Conservation (phyloP, 176 grass and related monocot genomes). For the Oryza brachyantha region DNA sequence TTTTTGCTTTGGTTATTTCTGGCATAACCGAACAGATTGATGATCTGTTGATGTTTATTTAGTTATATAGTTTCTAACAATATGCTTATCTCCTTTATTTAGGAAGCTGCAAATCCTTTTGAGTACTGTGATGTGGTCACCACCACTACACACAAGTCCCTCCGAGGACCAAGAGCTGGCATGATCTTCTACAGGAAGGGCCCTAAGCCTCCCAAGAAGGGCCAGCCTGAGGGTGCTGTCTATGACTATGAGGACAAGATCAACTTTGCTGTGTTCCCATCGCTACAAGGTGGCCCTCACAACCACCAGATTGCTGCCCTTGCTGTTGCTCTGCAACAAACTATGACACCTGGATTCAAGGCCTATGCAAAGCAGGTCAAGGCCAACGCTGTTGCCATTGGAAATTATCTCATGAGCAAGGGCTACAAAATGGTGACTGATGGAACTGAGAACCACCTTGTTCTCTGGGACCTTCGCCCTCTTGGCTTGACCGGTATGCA, state of each 20-base stretch:
- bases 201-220: slow-evolving; percentile 95
- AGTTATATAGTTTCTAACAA: neutral
- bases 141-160: slow-evolving; percentile 94
- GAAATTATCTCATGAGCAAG: slow-evolving; percentile 96
- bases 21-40: neutral
- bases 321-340: slow-evolving; percentile 88
- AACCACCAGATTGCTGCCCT: slow-evolving; percentile 98
- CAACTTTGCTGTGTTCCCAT: slow-evolving; percentile 95
- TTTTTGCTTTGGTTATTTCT: neutral
- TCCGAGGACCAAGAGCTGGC: slow-evolving; percentile 84
- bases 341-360: slow-evolving; percentile 81
- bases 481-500: slow-evolving; percentile 90
- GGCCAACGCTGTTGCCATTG: slow-evolving; percentile 86
- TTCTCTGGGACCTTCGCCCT: slow-evolving; percentile 97
- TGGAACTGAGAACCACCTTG: slow-evolving; percentile 99
- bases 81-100: neutral
- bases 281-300: slow-evolving; percentile 97
- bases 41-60: neutral
- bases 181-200: slow-evolving; percentile 99
- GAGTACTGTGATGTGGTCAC: slow-evolving; percentile 94
- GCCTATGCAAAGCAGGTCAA: slow-evolving; percentile 92
- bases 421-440: slow-evolving; percentile 97
- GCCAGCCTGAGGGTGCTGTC: slow-evolving; percentile 82
- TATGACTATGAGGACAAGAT: slow-evolving; percentile 96
- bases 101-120: slow-evolving; percentile 98